A percentile compares a stretch with the other conserved stretches of the same genome.
Evolutionary conservation across 495 filamentous ascomycete genomes (phyloP).

Genomic region (Pyrenula aspistea): DNA sequence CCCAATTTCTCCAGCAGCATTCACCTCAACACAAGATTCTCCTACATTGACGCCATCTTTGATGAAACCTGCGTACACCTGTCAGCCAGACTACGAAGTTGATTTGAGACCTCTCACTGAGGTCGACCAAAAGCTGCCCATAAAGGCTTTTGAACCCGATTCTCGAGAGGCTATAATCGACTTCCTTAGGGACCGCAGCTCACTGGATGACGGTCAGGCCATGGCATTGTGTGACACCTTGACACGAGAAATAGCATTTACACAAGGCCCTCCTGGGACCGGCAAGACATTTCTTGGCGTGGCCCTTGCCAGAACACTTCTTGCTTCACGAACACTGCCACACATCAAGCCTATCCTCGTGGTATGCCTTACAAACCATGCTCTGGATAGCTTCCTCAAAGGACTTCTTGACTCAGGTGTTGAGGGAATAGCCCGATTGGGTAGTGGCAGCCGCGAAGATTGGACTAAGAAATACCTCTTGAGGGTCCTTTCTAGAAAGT

Average conservation of each 20-base stretch:
- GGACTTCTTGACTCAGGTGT: conserved; percentile 41
- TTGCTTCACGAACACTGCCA: conserved; percentile 36
- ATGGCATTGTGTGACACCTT: conserved; percentile 42
- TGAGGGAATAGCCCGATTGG: conserved; percentile 49
- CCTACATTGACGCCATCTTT: neutral
- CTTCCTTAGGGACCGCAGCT: conserved; percentile 19
- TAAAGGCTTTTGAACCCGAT: conserved; percentile 11
- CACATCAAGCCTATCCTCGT: conserved; percentile 48
- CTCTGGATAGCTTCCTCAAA: conserved; percentile 51
- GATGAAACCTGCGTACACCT: conserved; percentile 26
- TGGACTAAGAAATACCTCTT: conserved; percentile 11
- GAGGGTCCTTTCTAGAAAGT: conserved; percentile 5
- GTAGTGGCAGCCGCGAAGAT: conserved; percentile 39
- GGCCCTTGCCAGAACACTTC: conserved; percentile 39
- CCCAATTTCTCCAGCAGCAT: conserved; percentile 20
- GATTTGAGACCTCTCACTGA: conserved; percentile 24
- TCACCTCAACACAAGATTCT: neutral
- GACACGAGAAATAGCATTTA: conserved; percentile 40
- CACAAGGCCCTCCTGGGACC: conserved; percentile 68
- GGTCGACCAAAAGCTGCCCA: conserved; percentile 13
- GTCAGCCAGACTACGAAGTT: conserved; percentile 28
- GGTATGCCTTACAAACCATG: conserved; percentile 56
- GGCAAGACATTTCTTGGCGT: conserved; percentile 41
- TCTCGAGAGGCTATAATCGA: conserved; percentile 6
- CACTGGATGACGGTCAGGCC: conserved; percentile 45